phyloP scores from a whole-genome alignment of 2,329 filamentous ascomycete genomes.

The Thyridium curvatum region DNA sequence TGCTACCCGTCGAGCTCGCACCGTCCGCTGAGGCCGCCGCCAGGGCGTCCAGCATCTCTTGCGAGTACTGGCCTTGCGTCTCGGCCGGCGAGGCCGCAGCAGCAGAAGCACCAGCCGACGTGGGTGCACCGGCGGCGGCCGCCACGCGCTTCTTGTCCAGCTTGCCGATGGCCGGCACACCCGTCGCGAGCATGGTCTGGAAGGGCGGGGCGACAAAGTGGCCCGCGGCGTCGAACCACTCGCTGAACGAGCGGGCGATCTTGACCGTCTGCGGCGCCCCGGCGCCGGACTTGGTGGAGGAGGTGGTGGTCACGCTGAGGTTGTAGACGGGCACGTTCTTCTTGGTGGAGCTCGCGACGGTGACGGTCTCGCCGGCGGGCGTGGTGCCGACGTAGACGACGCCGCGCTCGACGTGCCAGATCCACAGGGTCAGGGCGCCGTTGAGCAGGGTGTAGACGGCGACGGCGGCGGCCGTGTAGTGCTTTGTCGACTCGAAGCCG shows the following conservation, averaged over 20 bases:
- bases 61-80: slow-evolving; percentile 16
- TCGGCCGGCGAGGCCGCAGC: slow-evolving; percentile 28
- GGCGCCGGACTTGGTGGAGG: slow-evolving; percentile 19
- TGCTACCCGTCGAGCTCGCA: slow-evolving; percentile 18
- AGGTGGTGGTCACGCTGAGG: slow-evolving; percentile 55
- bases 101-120: no score
- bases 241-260: slow-evolving; percentile 59
- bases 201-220: slow-evolving; percentile 70
- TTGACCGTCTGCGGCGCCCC: slow-evolving; percentile 33
- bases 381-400: slow-evolving; percentile 70
- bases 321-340: slow-evolving; percentile 82
- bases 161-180: slow-evolving; percentile 58
- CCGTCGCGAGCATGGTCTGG: slow-evolving; percentile 69
- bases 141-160: slow-evolving; percentile 56
- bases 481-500: slow-evolving; percentile 81
- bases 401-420: slow-evolving; percentile 75
- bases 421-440: slow-evolving; percentile 72
- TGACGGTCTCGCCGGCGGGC: slow-evolving; percentile 64
- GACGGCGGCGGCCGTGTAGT: slow-evolving; percentile 75
- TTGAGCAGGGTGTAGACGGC: slow-evolving; percentile 75
- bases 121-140: slow-evolving; percentile 15
- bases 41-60: slow-evolving; percentile 43
- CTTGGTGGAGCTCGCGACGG: slow-evolving; percentile 63
- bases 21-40: slow-evolving; percentile 28
- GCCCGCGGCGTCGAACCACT: slow-evolving; percentile 71